phyloP scores from a whole-genome alignment of 139 green algal species.

The Coccomyxa sp. region DNA sequence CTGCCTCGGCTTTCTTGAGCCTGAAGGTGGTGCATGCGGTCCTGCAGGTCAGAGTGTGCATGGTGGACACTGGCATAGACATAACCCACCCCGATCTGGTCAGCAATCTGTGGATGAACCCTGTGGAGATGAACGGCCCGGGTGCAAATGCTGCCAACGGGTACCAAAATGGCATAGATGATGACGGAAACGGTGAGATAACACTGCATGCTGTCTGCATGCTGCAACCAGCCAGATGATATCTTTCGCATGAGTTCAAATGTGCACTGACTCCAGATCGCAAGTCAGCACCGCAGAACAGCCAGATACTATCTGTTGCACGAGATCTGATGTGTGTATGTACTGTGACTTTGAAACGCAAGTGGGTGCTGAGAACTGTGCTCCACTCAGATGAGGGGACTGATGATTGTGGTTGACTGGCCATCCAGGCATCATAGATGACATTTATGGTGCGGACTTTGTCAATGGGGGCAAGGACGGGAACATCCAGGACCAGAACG shows the following conservation, averaged over 20 bases:
- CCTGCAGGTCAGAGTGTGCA: conserved; percentile 48
- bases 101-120: conserved; percentile 58
- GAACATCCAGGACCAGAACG: conserved; percentile 26
- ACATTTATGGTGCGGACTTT: conserved; percentile 28
- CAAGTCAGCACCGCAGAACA: too few species aligned
- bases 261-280: too few species aligned
- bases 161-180: conserved; percentile 48
- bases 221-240: not conserved
- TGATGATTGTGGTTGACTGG: not conserved
- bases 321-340: too few species aligned
- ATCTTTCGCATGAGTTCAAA: not conserved
- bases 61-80: conserved; percentile 68
- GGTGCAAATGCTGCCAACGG: conserved; percentile 14
- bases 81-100: conserved; percentile 56
- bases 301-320: too few species aligned
- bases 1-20: not conserved
- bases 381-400: not conserved
- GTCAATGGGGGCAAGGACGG: conserved; percentile 11
- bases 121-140: conserved; percentile 36
- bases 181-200: conserved; percentile 62
- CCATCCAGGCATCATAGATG: conserved; percentile 23
- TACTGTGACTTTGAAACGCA: not conserved
- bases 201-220: too few species aligned
- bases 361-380: not conserved
- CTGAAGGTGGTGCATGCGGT: not conserved